These are phyloP conservation scores for Penicillium occitanis DNA, from an alignment of 2,329 filamentous ascomycete species.

Conservation along the genomic window DNA sequence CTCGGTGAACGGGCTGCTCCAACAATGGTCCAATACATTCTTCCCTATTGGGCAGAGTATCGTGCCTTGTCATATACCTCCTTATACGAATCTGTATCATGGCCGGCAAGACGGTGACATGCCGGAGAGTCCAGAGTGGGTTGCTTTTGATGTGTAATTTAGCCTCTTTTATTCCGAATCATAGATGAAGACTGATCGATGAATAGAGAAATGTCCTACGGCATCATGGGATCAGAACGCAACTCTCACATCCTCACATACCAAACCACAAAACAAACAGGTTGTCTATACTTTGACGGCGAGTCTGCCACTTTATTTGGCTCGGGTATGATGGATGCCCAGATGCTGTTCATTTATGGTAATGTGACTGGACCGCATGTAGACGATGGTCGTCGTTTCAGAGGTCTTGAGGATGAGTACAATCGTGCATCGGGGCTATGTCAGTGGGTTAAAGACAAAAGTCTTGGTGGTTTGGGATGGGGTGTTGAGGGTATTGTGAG, in stretches of 20 bases:
- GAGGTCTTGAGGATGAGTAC: constrained; percentile 49
- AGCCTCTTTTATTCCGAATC: neutral
- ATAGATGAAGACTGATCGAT: neutral
- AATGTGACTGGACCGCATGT: constrained; percentile 42
- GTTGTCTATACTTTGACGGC: constrained; percentile 54
- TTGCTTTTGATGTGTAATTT: constrained; percentile 50
- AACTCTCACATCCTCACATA: constrained; percentile 52
- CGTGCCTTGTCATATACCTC: constrained; percentile 48
- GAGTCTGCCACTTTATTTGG: constrained; percentile 52
- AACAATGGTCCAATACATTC: constrained; percentile 55
- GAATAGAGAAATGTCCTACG: constrained; percentile 51
- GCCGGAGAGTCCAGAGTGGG: constrained; percentile 53
- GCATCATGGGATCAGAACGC: constrained; percentile 50
- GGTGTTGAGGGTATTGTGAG: constrained; percentile 53
- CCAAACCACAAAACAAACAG: constrained; percentile 46
- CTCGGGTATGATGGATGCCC: constrained; percentile 48
- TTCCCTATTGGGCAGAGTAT: constrained; percentile 54
- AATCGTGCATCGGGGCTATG: constrained; percentile 50
- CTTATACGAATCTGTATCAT: constrained; percentile 53
- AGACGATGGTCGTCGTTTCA: constrained; percentile 26
- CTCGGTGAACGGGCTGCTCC: constrained; percentile 48
- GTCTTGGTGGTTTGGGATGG: constrained; percentile 49
- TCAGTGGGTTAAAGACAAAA: constrained; percentile 44
- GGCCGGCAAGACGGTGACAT: constrained; percentile 44
- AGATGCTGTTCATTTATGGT: constrained; percentile 54